Evolutionary conservation across 306 rosid genomes (phyloP).

Genomic region (Dryas alaskensis): DNA sequence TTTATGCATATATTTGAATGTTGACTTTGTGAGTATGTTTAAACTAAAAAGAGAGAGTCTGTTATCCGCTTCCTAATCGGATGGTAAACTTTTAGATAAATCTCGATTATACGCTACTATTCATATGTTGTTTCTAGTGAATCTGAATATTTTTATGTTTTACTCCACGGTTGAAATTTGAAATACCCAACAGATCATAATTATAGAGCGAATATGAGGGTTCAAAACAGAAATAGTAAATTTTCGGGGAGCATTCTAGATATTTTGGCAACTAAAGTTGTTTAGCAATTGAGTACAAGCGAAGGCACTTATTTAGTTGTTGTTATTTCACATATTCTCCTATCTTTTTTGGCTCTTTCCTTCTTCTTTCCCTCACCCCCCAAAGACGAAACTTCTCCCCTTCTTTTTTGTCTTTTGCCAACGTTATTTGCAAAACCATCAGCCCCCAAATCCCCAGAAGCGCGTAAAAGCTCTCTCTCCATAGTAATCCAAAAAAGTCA

Average conservation of each 20-base stretch:
- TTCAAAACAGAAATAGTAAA: neutral
- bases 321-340: neutral
- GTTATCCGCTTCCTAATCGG: too few relatives aligned
- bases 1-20: too few relatives aligned
- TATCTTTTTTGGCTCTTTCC: neutral
- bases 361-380: neutral
- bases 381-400: slow-evolving; percentile 26
- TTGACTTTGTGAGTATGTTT: too few relatives aligned
- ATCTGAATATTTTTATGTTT: too few relatives aligned
- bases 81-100: too few relatives aligned
- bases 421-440: slow-evolving; percentile 14
- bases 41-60: too few relatives aligned
- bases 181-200: too few relatives aligned
- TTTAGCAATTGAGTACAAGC: slow-evolving; percentile 6
- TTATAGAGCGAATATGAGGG: too few relatives aligned
- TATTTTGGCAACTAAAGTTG: neutral
- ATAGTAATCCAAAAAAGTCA: slow-evolving; percentile 26
- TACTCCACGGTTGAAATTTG: too few relatives aligned
- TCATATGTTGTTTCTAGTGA: too few relatives aligned
- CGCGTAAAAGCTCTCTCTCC: slow-evolving; percentile 35
- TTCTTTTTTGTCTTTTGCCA: neutral
- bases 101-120: too few relatives aligned
- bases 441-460: slow-evolving; percentile 20
- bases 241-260: neutral
- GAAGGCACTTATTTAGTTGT: neutral